phyloP scores from a whole-genome alignment of 2,329 filamentous ascomycete species.

The Talaromyces rugulosus region DNA sequence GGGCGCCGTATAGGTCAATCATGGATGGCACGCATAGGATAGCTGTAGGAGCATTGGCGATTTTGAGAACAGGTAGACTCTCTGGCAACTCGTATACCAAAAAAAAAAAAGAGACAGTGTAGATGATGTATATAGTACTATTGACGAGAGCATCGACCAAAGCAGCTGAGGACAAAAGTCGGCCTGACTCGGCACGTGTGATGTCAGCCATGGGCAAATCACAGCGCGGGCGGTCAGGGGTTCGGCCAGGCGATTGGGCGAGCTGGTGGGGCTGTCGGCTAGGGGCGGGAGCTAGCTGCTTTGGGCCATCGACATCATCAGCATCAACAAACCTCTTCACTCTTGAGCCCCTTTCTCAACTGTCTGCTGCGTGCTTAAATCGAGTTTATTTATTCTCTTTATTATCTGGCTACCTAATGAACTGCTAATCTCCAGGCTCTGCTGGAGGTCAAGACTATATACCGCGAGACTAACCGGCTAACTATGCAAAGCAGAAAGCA shows the following conservation, averaged over 20 bases:
- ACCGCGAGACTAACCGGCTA: neutral
- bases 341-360: slow-evolving; percentile 17
- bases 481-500: neutral
- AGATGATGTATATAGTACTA: neutral
- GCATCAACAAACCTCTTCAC: slow-evolving; percentile 15
- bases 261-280: neutral
- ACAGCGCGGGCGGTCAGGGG: neutral
- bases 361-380: slow-evolving; percentile 24
- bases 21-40: neutral
- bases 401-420: neutral
- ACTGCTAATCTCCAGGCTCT: neutral
- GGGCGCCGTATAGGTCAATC: neutral
- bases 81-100: neutral
- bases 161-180: neutral
- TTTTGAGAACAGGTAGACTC: neutral
- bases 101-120: neutral
- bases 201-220: neutral
- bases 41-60: neutral
- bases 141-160: neutral
- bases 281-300: neutral
- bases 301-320: neutral
- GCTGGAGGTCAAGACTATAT: neutral
- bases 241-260: neutral
- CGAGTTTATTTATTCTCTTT: neutral
- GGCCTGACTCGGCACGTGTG: neutral